Evolutionary conservation across 1,139 yeast species (phyloP), one percentile per base, ranked within the genome.

Genomic region (Taphrina pruni): DNA sequence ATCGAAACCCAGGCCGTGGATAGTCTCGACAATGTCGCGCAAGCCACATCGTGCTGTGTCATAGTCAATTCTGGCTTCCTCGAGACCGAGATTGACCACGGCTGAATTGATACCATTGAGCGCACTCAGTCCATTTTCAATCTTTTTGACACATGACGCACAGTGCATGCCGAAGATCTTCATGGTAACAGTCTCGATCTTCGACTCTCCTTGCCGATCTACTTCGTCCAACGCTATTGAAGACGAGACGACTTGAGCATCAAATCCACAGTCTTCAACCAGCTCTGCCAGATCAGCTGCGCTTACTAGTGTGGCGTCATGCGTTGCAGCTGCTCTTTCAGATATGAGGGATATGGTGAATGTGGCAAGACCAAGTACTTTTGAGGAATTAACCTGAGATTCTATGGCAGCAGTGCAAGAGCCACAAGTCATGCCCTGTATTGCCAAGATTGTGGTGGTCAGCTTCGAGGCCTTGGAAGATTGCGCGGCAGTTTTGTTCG

Each of bases 381-480:
- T 54, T 5, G 45, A 12, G 6, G 67, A 51, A 20, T 45, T 48
- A 36, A 90, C 78, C 1, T 87, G 85, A 26, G 79, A 78, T 0
- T 88, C 85, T 46, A 92, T 86, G 0, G 93, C 81, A 0, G 87
- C 82, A 1, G 88, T 85, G 76, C 97, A 92, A 0, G 95, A 85
- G 2, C 94, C 89, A 76, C 97, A 92, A 5, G 97, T 90, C 97
- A 92, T 92, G 4, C 97, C 97, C 38, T 75, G 75, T 6, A 87
- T 64, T 20, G 67, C 48, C 7, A 64, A 8, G n/a, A 46, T 55
- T 2, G 67, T 64, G 12, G 55, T 64, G 4, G 67, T 55, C 56
- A 64, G 36, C 7, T 17, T 11, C 4, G 66, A 45, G n/a, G 66
- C 66, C 8, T 17, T 45, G n/a, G 32, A 43, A 21, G 35, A 32